Conservation (phyloP, 1,284 basidiomycete genomes). For the Marasmius tenuissimus region DNA sequence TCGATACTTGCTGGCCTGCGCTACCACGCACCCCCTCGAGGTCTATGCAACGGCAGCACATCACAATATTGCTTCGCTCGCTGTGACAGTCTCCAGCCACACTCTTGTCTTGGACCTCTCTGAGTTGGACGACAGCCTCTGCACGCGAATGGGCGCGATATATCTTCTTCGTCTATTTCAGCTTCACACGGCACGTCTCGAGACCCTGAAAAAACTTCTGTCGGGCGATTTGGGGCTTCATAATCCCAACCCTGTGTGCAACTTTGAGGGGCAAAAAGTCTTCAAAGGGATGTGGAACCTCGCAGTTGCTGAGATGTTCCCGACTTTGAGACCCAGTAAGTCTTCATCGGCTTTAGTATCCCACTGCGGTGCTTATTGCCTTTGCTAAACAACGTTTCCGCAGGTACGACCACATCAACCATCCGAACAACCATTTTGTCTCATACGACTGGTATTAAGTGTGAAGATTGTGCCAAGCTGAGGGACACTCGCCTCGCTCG, state of each 20-base stretch:
- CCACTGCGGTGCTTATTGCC: background rate
- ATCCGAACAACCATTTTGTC: background rate
- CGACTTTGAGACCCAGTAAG: slow-evolving; percentile 3
- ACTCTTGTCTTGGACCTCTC: background rate
- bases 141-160: background rate
- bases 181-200: background rate
- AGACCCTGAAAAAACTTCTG: background rate
- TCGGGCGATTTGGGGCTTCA: background rate
- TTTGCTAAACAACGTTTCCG: background rate
- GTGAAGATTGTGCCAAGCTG: background rate
- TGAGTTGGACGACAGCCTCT: background rate
- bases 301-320: background rate
- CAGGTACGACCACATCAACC: background rate
- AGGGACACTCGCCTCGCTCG: background rate
- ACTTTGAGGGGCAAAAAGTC: background rate
- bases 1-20: background rate
- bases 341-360: background rate
- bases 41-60: background rate
- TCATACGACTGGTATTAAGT: background rate
- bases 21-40: background rate
- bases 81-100: background rate
- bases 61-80: background rate
- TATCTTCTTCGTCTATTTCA: background rate
- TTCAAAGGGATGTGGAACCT: background rate
- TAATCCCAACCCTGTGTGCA: background rate